phyloP scores from a whole-genome alignment of 495 filamentous ascomycete species.

The Parachaetomium inaequale region DNA sequence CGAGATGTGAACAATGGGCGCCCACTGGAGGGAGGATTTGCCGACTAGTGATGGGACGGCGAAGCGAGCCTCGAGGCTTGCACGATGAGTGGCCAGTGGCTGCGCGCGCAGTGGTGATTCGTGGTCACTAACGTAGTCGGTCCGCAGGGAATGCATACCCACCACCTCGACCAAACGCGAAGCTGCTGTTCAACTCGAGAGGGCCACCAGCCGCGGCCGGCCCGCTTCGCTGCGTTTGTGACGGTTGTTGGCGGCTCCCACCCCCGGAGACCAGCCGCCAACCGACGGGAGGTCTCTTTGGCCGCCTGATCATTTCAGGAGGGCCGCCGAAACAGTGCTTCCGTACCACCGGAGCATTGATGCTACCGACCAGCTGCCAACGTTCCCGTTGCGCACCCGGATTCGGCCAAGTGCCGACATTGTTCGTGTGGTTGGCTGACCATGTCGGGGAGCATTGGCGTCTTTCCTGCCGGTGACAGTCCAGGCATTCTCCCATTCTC shows the following conservation, averaged over 20 bases:
- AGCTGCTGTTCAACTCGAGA: background rate
- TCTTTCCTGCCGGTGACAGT: conserved; percentile 1
- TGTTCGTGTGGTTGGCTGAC: background rate
- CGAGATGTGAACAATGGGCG: background rate
- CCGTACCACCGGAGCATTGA: conserved; percentile 12
- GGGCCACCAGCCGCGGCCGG: conserved; percentile 5
- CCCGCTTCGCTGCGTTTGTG: conserved; percentile 10
- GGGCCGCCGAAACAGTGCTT: conserved; percentile 2
- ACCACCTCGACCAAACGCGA: background rate
- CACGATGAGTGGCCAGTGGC: conserved; percentile 5
- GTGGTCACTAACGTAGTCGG: conserved; percentile 5
- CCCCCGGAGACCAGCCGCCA: conserved; percentile 7
- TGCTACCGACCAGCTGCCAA: conserved; percentile 11
- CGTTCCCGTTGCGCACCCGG: background rate
- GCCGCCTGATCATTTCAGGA: conserved; percentile 2
- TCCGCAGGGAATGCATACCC: background rate
- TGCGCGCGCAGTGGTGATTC: background rate
- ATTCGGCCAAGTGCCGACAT: conserved; percentile 19
- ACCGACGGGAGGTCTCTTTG: background rate
- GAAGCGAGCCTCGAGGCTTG: conserved; percentile 2
- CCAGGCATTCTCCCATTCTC: background rate
- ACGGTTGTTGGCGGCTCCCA: background rate
- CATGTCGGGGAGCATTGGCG: background rate
- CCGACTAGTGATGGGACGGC: background rate
- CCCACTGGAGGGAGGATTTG: background rate